phyloP scores from a whole-genome alignment of 2,329 filamentous ascomycete species.

The Beauveria sp. region DNA sequence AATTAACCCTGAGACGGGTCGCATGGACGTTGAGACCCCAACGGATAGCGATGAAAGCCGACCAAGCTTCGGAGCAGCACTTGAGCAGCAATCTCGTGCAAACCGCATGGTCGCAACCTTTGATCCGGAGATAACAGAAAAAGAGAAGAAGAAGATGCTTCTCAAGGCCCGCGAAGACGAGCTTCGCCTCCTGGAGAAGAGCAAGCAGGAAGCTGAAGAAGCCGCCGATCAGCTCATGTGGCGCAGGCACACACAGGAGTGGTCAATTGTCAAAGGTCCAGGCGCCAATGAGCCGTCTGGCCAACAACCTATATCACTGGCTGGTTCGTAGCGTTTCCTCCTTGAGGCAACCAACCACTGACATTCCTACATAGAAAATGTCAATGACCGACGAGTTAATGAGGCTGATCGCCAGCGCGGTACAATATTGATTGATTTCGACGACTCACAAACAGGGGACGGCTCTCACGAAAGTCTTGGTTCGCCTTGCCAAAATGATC shows the following conservation, averaged over 20 bases:
- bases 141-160: conserved; percentile 30
- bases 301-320: background rate
- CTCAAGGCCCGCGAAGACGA: conserved; percentile 25
- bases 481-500: background rate
- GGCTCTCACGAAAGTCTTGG: background rate
- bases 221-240: conserved; percentile 31
- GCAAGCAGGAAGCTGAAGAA: conserved; percentile 30
- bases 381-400: background rate
- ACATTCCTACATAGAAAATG: background rate
- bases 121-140: conserved; percentile 27
- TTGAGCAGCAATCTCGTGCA: conserved; percentile 25
- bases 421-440: conserved; percentile 11
- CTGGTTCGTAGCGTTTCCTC: background rate
- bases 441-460: background rate
- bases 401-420: background rate
- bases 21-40: conserved; percentile 43
- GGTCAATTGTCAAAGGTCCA: conserved; percentile 45
- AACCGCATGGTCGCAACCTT: conserved; percentile 24
- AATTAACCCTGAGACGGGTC: conserved; percentile 48
- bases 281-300: conserved; percentile 25
- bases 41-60: conserved; percentile 38
- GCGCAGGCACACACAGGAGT: conserved; percentile 38
- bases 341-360: background rate
- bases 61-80: conserved; percentile 14
- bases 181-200: conserved; percentile 35